phyloP scores from a whole-genome alignment of 805 yeast species.

The Candida lessepsii region DNA sequence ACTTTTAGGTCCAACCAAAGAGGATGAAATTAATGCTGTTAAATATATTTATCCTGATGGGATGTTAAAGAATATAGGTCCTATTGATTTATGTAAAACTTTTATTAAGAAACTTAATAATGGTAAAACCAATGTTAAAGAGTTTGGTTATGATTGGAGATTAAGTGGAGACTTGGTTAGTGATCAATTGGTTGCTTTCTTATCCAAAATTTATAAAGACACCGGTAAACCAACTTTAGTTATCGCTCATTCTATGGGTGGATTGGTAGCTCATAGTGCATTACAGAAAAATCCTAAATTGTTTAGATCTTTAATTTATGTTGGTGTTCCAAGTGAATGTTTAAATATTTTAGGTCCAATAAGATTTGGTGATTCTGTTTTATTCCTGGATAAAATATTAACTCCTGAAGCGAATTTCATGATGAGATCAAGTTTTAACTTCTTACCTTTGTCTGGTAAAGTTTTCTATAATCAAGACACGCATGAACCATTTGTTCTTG shows the following conservation, averaged over 20 bases:
- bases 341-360: slow-evolving; percentile 85
- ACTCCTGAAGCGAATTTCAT: slow-evolving; percentile 82
- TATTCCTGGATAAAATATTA: slow-evolving; percentile 69
- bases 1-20: slow-evolving; percentile 66
- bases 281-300: slow-evolving; percentile 65
- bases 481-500: slow-evolving; percentile 58
- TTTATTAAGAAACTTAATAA: slow-evolving; percentile 56
- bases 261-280: slow-evolving; percentile 77
- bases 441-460: slow-evolving; percentile 73
- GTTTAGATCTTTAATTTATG: slow-evolving; percentile 74
- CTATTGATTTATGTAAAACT: slow-evolving; percentile 72
- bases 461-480: slow-evolving; percentile 67
- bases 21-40: slow-evolving; percentile 62
- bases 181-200: slow-evolving; percentile 47
- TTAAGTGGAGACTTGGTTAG: slow-evolving; percentile 60
- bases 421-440: slow-evolving; percentile 81
- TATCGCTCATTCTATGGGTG: slow-evolving; percentile 95
- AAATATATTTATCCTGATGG: slow-evolving; percentile 67
- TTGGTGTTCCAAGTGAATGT: slow-evolving; percentile 82
- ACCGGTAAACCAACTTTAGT: slow-evolving; percentile 63
- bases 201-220: slow-evolving; percentile 44
- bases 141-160: slow-evolving; percentile 96
- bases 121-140: slow-evolving; percentile 60
- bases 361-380: slow-evolving; percentile 75
- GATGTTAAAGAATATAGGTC: slow-evolving; percentile 78